Base-by-base conservation (phyloP, 108 stramenopile genomes). In the Conticribra guillardii region DNA sequence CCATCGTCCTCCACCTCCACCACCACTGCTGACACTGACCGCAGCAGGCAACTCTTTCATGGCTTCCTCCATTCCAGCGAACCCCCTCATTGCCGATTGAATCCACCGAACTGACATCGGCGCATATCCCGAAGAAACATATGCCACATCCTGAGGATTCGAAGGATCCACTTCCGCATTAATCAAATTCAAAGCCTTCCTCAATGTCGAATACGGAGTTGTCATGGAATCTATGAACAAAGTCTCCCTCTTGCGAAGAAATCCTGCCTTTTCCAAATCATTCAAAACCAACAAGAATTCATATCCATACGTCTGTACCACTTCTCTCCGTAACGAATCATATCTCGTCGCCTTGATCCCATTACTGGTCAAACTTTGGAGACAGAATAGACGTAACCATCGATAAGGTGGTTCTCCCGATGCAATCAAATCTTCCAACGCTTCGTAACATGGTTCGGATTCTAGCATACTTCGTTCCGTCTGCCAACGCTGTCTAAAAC, bases 301-400 rank as follows among this genome's bases (percentile, higher is more conserved):
- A 60, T 91, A 97, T 2, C 97, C 98, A 70, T 99, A 99, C 2
- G 92, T 93, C 69, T 99, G 96, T 3, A 96, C 82, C 31, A 96
- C 74, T 21, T 94, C 89, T 17, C 86, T 70, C 23, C 92, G 86
- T 16, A 99, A 64, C 30, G 80, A 67, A 70, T 99, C 98, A 71
- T 95, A 97, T 60, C 90, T 82, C 37, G 78, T 70, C 19, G 91
- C 75, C 73, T 89, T 90, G 76, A 99, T 89, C 5, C 98, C 98
- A 44, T 93, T 96, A 26, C 84, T 77, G 2, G 89, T 89, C n/a
- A 94, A 61, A 44, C 87, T 91, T 75, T 97, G 96, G 22, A 99
- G 76, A 68, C 95, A 95, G n/a, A 97, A 51, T n/a, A 96, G 66
- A 31, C 94, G 76, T 1, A 97, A 65, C 41, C 96, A 74, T 54